These are phyloP conservation scores for Sclerotinia minor DNA, from an alignment of 2,329 filamentous ascomycete species.

Conservation along the genomic window DNA sequence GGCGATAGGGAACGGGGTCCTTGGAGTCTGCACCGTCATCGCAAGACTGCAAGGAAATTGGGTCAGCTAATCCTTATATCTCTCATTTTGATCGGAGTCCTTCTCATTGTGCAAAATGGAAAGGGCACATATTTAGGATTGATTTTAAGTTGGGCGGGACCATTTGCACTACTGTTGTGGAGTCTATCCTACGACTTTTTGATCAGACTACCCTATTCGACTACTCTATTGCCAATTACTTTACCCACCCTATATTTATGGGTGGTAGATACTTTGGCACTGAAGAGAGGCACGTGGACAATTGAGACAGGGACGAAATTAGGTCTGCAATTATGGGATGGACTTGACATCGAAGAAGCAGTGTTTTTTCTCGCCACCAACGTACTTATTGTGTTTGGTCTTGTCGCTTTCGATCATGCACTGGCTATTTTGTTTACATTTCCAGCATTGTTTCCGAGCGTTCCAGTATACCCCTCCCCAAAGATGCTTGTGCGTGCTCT, in stretches of 20 bases:
- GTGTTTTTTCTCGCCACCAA: conserved; percentile 73
- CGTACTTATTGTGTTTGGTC: conserved; percentile 66
- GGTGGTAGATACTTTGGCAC: conserved; percentile 68
- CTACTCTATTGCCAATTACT: conserved; percentile 59
- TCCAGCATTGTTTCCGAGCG: conserved; percentile 54
- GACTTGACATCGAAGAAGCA: conserved; percentile 71
- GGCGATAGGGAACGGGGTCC: conserved; percentile 27
- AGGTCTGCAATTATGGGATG: conserved; percentile 60
- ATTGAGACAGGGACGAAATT: conserved; percentile 69
- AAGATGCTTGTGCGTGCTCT: conserved; percentile 54
- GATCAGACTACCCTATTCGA: conserved; percentile 57
- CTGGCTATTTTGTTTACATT: conserved; percentile 65
- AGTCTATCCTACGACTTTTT: conserved; percentile 64
- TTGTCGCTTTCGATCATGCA: conserved; percentile 68
- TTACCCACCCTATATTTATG: conserved; percentile 70
- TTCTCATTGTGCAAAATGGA: conserved; percentile 48
- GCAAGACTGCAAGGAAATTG: conserved; percentile 42
- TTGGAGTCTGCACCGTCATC: background rate
- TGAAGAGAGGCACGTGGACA: conserved; percentile 69
- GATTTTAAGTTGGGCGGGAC: conserved; percentile 68
- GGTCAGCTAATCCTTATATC: conserved; percentile 54
- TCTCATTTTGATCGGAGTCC: conserved; percentile 48
- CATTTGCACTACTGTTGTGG: conserved; percentile 66
- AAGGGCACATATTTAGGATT: conserved; percentile 66
- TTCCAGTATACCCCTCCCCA: conserved; percentile 52